Percentiles rank a stretch among this genome's conserved stretches.
phyloP scores from a whole-genome alignment of 2,329 filamentous ascomycete species.

The Cercospora beticola region DNA sequence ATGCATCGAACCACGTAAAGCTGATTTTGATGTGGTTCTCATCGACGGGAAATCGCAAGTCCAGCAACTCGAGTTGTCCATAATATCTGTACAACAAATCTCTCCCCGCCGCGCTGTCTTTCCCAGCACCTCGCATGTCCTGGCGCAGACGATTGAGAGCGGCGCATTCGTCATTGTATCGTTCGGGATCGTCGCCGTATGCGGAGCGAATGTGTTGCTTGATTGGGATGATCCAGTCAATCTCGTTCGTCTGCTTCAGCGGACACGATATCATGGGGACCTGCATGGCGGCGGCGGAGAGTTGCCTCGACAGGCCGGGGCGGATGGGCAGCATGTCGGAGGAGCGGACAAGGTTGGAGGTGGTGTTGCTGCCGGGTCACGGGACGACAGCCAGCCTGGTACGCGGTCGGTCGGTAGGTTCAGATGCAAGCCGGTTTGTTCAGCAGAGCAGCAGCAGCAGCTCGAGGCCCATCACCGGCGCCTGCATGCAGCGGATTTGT shows the following conservation, averaged over 20 bases:
- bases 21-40: constrained; percentile 99
- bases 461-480: constrained; percentile 3
- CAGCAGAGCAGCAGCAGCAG: background rate
- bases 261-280: constrained; percentile 94
- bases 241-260: constrained; percentile 91
- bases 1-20: constrained; percentile 99
- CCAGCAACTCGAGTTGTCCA: constrained; percentile 90
- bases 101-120: constrained; percentile 89
- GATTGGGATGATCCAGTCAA: constrained; percentile 92
- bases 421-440: background rate
- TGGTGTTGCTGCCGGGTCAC: background rate
- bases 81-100: constrained; percentile 97
- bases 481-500: background rate
- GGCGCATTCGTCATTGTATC: constrained; percentile 91
- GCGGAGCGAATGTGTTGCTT: constrained; percentile 91
- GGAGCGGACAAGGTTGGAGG: background rate
- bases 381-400: background rate
- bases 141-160: constrained; percentile 92
- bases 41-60: constrained; percentile 92
- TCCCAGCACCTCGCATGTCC: constrained; percentile 96
- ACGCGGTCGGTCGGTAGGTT: background rate
- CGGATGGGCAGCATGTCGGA: constrained; percentile 38
- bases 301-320: constrained; percentile 36
- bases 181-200: constrained; percentile 94
- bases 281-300: constrained; percentile 64